Conservation (phyloP, 768 basidiomycete genomes). For the Termitomyces sp. region DNA sequence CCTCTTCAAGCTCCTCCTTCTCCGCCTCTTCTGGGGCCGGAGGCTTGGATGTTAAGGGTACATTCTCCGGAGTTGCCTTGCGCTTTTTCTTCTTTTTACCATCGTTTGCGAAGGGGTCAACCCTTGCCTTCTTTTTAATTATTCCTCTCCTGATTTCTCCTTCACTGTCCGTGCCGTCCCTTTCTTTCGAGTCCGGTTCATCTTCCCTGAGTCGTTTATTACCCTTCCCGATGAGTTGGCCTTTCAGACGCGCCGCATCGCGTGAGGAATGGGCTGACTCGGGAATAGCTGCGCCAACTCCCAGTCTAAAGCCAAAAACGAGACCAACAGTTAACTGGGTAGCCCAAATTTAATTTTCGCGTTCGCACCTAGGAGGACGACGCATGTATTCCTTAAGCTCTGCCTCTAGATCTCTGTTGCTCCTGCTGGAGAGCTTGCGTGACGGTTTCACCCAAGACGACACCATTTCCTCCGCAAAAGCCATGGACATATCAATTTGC, state of each 20-base stretch:
- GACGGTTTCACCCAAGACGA: slow-evolving; percentile 74
- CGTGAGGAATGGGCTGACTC: slow-evolving; percentile 42
- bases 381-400: slow-evolving; percentile 69
- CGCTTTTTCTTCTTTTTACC: slow-evolving; percentile 42
- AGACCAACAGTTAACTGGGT: slow-evolving; percentile 8
- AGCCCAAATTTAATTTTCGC: slow-evolving; percentile 8
- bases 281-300: slow-evolving; percentile 69
- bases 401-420: slow-evolving; percentile 40
- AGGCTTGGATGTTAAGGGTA: not conserved
- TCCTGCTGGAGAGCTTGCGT: slow-evolving; percentile 35
- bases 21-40: slow-evolving; percentile 1
- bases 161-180: slow-evolving; percentile 41
- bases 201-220: slow-evolving; percentile 49
- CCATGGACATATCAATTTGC: slow-evolving; percentile 80
- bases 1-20: slow-evolving; percentile 4
- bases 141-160: slow-evolving; percentile 58
- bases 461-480: slow-evolving; percentile 69
- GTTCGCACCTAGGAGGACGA: slow-evolving; percentile 63
- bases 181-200: slow-evolving; percentile 27
- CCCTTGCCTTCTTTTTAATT: slow-evolving; percentile 56
- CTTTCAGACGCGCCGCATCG: slow-evolving; percentile 63
- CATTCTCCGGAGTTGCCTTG: slow-evolving; percentile 6
- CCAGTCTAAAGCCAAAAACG: slow-evolving; percentile 47
- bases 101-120: slow-evolving; percentile 55
- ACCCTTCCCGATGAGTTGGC: slow-evolving; percentile 49